Percentiles rank a stretch among this genome's conserved stretches.
Conservation (phyloP, 164 flowering plant genomes). For the Aristolochia californica region DNA sequence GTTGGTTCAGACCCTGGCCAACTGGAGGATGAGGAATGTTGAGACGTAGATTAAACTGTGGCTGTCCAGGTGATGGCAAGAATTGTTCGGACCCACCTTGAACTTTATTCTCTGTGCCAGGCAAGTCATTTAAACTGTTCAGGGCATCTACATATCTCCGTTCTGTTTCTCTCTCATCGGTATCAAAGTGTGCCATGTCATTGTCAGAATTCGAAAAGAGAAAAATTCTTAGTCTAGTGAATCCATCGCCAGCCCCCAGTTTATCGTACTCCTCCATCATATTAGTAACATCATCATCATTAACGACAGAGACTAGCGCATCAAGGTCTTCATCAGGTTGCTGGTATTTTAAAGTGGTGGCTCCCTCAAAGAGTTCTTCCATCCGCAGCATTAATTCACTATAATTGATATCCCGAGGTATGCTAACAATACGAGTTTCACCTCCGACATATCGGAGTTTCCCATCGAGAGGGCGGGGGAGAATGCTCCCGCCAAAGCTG, state of each 20-base stretch:
- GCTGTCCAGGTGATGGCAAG: constrained; percentile 28
- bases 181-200: constrained; percentile 52
- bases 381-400: constrained; percentile 72
- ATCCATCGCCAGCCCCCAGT: constrained; percentile 71
- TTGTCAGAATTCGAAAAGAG: constrained; percentile 62
- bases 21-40: constrained; percentile 38
- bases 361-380: constrained; percentile 77
- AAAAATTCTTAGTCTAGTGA: constrained; percentile 75
- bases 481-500: constrained; percentile 81
- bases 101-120: constrained; percentile 12
- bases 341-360: constrained; percentile 68
- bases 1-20: constrained; percentile 35
- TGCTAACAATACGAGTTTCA: constrained; percentile 80
- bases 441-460: constrained; percentile 96
- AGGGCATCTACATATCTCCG: constrained; percentile 94
- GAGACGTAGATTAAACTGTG: constrained; percentile 40
- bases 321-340: constrained; percentile 99
- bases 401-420: constrained; percentile 52
- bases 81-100: constrained; percentile 37
- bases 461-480: constrained; percentile 93
- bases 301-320: constrained; percentile 92
- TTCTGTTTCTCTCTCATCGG: constrained; percentile 73
- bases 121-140: constrained; percentile 49
- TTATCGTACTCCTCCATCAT: constrained; percentile 99
- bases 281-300: constrained; percentile 88